phyloP scores from a whole-genome alignment of 169 alveolate genomes.

The Eimeria praecox region DNA sequence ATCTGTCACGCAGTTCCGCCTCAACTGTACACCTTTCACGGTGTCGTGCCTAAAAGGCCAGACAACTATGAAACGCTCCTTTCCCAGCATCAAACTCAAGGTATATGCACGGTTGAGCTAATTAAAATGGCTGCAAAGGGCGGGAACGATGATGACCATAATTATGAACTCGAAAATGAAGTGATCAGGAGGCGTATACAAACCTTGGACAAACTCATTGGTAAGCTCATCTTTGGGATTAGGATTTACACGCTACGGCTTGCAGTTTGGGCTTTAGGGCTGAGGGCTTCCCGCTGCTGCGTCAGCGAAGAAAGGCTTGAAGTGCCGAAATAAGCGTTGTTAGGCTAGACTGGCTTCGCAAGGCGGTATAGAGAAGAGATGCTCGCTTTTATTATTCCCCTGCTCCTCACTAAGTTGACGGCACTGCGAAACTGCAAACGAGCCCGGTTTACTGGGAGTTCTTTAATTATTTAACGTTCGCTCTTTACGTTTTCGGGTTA shows the following conservation, averaged over 20 bases:
- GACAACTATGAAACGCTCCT: neutral
- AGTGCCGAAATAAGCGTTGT: neutral
- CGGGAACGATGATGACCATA: conserved; percentile 72
- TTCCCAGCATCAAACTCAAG: neutral
- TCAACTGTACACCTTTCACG: neutral
- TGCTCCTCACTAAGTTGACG: neutral
- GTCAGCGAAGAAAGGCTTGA: too few relatives aligned
- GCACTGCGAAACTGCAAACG: too few relatives aligned
- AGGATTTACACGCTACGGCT: neutral
- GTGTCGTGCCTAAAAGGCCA: neutral
- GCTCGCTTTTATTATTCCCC: neutral
- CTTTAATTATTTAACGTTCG: neutral
- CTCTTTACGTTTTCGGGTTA: too few relatives aligned
- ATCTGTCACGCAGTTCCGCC: neutral
- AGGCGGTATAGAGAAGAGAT: neutral
- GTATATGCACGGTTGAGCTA: neutral
- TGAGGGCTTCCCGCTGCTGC: neutral
- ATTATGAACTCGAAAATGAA: conserved; percentile 77
- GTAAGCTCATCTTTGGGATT: neutral
- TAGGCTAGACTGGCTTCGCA: neutral
- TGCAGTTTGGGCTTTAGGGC: neutral
- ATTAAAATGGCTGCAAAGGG: conserved; percentile 32
- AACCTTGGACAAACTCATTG: conserved; percentile 69
- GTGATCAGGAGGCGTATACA: conserved; percentile 77
- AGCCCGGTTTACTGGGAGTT: neutral